Base-by-base conservation (phyloP, 2,329 filamentous ascomycete genomes). In the Xenosphaeropsis pyriputrescens region DNA sequence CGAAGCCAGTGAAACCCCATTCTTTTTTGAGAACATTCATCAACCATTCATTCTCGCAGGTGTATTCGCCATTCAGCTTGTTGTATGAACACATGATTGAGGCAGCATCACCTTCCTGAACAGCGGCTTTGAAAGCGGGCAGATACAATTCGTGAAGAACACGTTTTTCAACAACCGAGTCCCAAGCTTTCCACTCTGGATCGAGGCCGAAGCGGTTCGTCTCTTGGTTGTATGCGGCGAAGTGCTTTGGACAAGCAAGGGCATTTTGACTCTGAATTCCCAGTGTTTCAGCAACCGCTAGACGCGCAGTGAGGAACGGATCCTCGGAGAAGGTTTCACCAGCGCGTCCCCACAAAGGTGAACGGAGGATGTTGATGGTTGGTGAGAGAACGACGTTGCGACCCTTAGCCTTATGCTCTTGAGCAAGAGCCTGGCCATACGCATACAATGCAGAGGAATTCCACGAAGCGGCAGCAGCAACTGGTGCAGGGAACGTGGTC, bases 301-400 rank as follows among this genome's bases (percentile, higher is more conserved):
- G 48, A 18, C 56, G 56, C 6, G 63, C 64, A 1, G 61, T 51
- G 9, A 68, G 54, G 33, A 60, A 53, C 5, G 64, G 64, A 39
- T 68, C 64, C 41, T 68, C 61, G 11, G 59, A 62, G 41, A 63
- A 66, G n/a, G 57, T 61, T 44, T 67, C 64, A 41, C 67, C 67
- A 34, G 60, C 62, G 15, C 64, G 58, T 2, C 63, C 64, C 9
- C 63, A 62, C 0, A 67, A 55, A 0, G 63, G 64, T 5, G 57
- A 56, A 3, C 63, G 57, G 29, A 64, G 61, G 18, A 66, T 64
- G 47, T 59, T 67, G n/a, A 68, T 59, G 0, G 64, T 69, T 1
- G 82, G 82, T 1, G 79, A 81, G 5, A 86, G 63, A 45, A 80
- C 70, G 8, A 82, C 68, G 47, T 85, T 70, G 2, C 68, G 70